Evolutionary conservation across 2,329 filamentous ascomycete genomes (phyloP).

Genomic region (Alternaria sp.): DNA sequence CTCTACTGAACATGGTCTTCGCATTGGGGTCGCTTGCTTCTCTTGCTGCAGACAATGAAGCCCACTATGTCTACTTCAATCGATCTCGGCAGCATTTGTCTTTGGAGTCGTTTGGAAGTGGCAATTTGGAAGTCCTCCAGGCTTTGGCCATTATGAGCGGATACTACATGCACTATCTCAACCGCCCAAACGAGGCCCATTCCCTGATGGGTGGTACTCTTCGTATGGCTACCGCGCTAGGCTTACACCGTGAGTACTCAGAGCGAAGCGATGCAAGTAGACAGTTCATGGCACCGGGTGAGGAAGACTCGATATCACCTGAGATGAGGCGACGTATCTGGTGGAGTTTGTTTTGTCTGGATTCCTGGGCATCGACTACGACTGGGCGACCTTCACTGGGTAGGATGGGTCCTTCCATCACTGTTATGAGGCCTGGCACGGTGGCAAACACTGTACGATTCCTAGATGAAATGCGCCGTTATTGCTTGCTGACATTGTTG

Average conservation of each 20-base stretch:
- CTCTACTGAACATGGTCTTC: constrained; percentile 78
- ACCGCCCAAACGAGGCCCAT: constrained; percentile 79
- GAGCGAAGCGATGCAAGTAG: constrained; percentile 41
- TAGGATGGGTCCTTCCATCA: constrained; percentile 51
- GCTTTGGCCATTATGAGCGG: constrained; percentile 75
- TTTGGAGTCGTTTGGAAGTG: constrained; percentile 73
- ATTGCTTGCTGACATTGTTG: constrained; percentile 11
- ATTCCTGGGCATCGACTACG: constrained; percentile 56
- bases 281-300: constrained; percentile 32
- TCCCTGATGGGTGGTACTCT: constrained; percentile 74
- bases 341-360: constrained; percentile 57
- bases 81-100: constrained; percentile 71
- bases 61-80: constrained; percentile 74
- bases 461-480: background rate
- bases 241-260: constrained; percentile 71
- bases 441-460: constrained; percentile 41
- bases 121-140: constrained; percentile 76
- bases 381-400: constrained; percentile 54
- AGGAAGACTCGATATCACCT: constrained; percentile 49
- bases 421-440: constrained; percentile 50
- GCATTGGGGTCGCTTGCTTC: constrained; percentile 77
- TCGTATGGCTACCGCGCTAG: constrained; percentile 77
- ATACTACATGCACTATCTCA: constrained; percentile 80
- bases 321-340: constrained; percentile 55
- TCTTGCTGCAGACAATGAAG: constrained; percentile 68